Base-by-base conservation (phyloP, 768 basidiomycete species). In the Russula foetens region DNA sequence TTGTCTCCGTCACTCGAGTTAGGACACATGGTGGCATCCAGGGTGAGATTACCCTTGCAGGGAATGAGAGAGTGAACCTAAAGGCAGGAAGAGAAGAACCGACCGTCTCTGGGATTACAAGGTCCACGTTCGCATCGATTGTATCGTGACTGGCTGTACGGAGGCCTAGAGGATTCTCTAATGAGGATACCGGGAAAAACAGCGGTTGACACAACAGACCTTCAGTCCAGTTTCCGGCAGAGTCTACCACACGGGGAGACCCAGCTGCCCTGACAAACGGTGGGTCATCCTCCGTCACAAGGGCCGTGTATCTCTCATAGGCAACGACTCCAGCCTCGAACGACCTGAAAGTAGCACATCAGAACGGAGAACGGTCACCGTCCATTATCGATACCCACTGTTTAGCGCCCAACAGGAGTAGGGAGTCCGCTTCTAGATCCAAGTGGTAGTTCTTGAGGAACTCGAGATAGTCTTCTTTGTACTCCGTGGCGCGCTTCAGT, bases 181-280 rank as follows among this genome's bases (percentile, higher is more conserved):
- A 47, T 14, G 24, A 46, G 41, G 4, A 38, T 12, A n/a, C 21
- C 7, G 7, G 12, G 19, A 53, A 56, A 52, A 50, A 38, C 29
- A 15, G 44, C 33, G 50, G 35, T 33, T 28, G 28, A 47, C 2
- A 21, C 15, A 61, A 39, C 51, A 59, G 63, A 84, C 88, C 90
- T 60, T 75, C 73, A 2, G 77, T 76, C 89, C 90, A 92, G 67
- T 88, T 89, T 7, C 69, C 74, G 1, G 88, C 88, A 21, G 86
- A 84, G 19, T 79, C 71, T 3, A 90, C 75, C 4, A 91, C 88
- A 15, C 90, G 81, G 9, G 73, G 67, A 2, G 78, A 77, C 17
- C 78, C 75, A 1, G 80, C 77, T 0, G 82, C 72, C 15, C 83
- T 73, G 5, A 83, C 74, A 39, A 83, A 84, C 2, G 86, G 86